Base-by-base conservation (phyloP, 148 eudicot genomes). In the Persicaria tinctoria region DNA sequence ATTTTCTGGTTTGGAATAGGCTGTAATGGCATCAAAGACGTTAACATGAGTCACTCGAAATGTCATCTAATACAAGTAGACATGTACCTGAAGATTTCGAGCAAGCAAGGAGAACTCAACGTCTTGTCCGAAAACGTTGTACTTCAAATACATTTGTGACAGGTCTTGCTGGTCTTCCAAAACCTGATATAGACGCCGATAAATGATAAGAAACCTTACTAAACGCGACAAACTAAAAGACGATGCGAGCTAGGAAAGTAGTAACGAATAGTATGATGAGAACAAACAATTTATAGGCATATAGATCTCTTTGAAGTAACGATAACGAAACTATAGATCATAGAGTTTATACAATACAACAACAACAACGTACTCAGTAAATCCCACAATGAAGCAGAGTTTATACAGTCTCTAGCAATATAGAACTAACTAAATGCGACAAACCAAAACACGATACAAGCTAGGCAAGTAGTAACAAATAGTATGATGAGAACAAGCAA, bases 81-180 rank as follows among this genome's bases (percentile, higher is more conserved):
- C 32, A 45, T 5, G 68, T 62, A 92, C 98, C 93, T 94, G 98
- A 86, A 95, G 91, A 82, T 95, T 95, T 69, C 96, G 87, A 78
- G 98, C 89, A 84, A 92, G 96, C 97, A 97, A 90, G 77, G 98
- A 90, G 80, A 88, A 95, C 70, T 92, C 87, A 66, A 95, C 87
- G 75, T 92, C 83, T 16, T 76, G 97, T 63, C 98, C 98, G 80
- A 95, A 95, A 70, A 97, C 97, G 57, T 81, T 78, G 78, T 92
- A 89, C 81, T 87, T 95, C 5, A 95, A 85, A 3, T 88, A 84
- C 98, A 97, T 91, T 68, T 85, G 83, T 49, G 97, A 92, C 50
- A 87, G 71, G 57, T 90, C 97, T 73, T 91, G 97, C 81, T 86
- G 87, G 81, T 94, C 98, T 83, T 91, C 89, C 72, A 91, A 76